Conservation (phyloP, 495 filamentous ascomycete genomes). For the Penicillium steckii region DNA sequence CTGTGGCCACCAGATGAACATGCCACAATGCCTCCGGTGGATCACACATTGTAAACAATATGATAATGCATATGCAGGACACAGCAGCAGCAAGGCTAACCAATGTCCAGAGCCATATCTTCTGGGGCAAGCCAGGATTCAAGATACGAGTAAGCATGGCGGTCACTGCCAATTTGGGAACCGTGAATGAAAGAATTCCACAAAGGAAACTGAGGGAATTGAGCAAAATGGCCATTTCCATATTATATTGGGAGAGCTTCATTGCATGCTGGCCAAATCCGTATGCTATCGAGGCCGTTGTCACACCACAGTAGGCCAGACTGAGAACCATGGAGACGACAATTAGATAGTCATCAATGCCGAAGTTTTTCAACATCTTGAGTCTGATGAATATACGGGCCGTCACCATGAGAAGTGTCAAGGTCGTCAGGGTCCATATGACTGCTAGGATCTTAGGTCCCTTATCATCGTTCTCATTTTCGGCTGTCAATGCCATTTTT, state of each 20-base stretch:
- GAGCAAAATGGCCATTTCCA: slow-evolving; percentile 21
- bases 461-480: slow-evolving; percentile 25
- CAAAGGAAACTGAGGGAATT: slow-evolving; percentile 24
- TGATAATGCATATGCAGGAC: slow-evolving; percentile 20
- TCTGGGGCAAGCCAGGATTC: slow-evolving; percentile 20
- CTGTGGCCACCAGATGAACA: slow-evolving; percentile 1
- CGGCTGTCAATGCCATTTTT: slow-evolving; percentile 7
- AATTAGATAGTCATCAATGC: slow-evolving; percentile 53
- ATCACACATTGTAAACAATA: slow-evolving; percentile 26
- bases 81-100: slow-evolving; percentile 12
- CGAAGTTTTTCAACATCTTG: slow-evolving; percentile 41
- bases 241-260: neutral
- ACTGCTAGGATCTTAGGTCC: slow-evolving; percentile 43
- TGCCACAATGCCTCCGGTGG: slow-evolving; percentile 22
- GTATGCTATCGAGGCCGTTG: slow-evolving; percentile 14
- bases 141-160: slow-evolving; percentile 27
- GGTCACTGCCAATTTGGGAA: slow-evolving; percentile 30
- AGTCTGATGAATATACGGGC: slow-evolving; percentile 48
- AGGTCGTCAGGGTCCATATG: slow-evolving; percentile 35
- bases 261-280: slow-evolving; percentile 23
- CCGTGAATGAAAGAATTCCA: slow-evolving; percentile 26
- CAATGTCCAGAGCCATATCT: slow-evolving; percentile 19
- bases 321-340: slow-evolving; percentile 38
- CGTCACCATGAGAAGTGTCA: slow-evolving; percentile 32
- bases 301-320: slow-evolving; percentile 20